Evolutionary conservation across 2,329 filamentous ascomycete species (phyloP), one percentile per base, ranked within the genome.

Genomic region (Botrytis aclada): DNA sequence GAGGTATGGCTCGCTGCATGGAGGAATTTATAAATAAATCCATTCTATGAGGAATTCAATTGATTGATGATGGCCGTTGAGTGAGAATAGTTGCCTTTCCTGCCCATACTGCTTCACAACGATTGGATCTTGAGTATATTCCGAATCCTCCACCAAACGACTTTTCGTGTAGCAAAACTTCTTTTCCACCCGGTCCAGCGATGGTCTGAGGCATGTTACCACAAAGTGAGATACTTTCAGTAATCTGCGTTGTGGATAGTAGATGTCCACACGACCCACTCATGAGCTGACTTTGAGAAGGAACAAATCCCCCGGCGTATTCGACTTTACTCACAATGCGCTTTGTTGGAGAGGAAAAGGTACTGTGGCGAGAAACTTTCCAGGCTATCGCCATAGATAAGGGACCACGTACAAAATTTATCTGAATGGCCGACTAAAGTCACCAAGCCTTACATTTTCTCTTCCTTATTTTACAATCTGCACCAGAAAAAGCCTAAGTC

Each of bases 21-120:
- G 10, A 51, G n/a, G 10, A n/a, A 22, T n/a, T 14, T 25, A 0
- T 4, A 25, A 5, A n/a, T n/a, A 0, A 12, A n/a, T 51, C 4
- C 47, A 51, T 51, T n/a, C 47, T 12, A 6, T 14, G 25, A 14
- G 47, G 14, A n/a, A n/a, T 14, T 5, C 7, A 3, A n/a, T 6
- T 25, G 58, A 25, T 37, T 37, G 9, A 3, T 60, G 9, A 25
- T 14, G 32, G 4, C 3, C 4, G 2, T n/a, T 10, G 10, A 51
- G 25, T 25, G 7, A 10, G 1, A 25, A 25, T 8, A 25, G 6
- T 12, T 60, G 3, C 3, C 7, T 61, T 14, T 37, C 4, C 20
- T 22, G 29, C 29, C 9, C 32, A 32, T 29, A 10, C 18, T 56
- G 5, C n/a, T 29, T 56, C 18, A 18, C 54, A n/a, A n/a, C n/a